Conservation (phyloP, 805 yeast genomes). For the Candida tammaniensis region DNA sequence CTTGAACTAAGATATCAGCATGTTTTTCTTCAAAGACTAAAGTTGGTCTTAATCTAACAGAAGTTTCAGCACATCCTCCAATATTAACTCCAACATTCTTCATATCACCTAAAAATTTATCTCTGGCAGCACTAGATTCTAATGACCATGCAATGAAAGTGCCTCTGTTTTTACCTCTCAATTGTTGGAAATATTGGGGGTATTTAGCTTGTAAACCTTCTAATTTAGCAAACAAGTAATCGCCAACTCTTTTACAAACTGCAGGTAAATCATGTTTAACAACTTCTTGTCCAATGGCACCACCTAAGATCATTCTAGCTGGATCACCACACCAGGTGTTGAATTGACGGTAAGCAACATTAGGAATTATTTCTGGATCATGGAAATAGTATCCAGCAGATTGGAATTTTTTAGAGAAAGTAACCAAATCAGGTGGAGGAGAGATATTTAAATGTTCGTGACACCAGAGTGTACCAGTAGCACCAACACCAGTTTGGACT, state of each 20-base stretch:
- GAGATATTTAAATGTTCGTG: conserved; percentile 80
- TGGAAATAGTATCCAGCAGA: conserved; percentile 85
- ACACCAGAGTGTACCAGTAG: conserved; percentile 84
- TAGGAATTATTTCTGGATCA: conserved; percentile 69
- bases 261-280: conserved; percentile 56
- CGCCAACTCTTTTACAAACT: conserved; percentile 61
- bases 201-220: conserved; percentile 49
- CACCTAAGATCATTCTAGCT: conserved; percentile 71
- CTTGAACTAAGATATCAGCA: conserved; percentile 60
- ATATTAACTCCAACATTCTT: conserved; percentile 68
- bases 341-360: conserved; percentile 82
- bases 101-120: conserved; percentile 57
- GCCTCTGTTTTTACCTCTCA: conserved; percentile 63
- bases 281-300: conserved; percentile 68
- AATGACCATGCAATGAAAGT: conserved; percentile 70
- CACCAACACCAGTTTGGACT: conserved; percentile 89
- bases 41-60: conserved; percentile 81
- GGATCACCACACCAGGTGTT: conserved; percentile 96
- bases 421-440: conserved; percentile 79
- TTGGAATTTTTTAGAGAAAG: conserved; percentile 87
- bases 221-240: conserved; percentile 58
- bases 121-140: conserved; percentile 48
- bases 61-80: conserved; percentile 80
- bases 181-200: conserved; percentile 57
- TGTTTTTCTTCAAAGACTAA: conserved; percentile 77